These are phyloP conservation scores for Calocybe indica DNA, from an alignment of 768 basidiomycete genomes.

Conservation along the genomic window DNA sequence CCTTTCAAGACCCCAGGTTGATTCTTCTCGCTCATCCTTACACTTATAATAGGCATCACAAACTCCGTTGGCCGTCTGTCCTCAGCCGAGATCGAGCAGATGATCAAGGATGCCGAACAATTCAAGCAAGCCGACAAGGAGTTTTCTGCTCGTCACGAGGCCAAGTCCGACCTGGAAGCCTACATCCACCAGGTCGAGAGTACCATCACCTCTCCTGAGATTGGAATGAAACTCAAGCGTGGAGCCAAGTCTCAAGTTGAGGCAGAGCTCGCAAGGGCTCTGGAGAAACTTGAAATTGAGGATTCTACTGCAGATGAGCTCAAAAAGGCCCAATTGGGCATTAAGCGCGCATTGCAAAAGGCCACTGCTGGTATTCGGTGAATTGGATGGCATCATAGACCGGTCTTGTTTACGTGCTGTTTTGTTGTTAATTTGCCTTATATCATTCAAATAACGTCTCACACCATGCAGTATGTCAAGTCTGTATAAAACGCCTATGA, in stretches of 20 bases:
- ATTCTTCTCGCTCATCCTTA: slow-evolving; percentile 6
- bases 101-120: slow-evolving; percentile 99
- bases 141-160: slow-evolving; percentile 96
- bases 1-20: not conserved
- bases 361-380: slow-evolving; percentile 87
- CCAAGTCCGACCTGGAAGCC: slow-evolving; percentile 95
- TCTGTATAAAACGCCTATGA: not conserved
- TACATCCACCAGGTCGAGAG: slow-evolving; percentile 96
- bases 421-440: slow-evolving; percentile 15
- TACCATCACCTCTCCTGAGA: slow-evolving; percentile 94
- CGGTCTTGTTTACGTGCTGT: slow-evolving; percentile 10
- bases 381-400: slow-evolving; percentile 21
- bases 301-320: slow-evolving; percentile 91
- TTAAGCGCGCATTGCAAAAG: slow-evolving; percentile 98
- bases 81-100: slow-evolving; percentile 96
- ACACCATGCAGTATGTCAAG: not conserved
- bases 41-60: slow-evolving; percentile 65
- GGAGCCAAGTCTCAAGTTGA: slow-evolving; percentile 94
- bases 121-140: slow-evolving; percentile 97
- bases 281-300: slow-evolving; percentile 98
- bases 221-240: slow-evolving; percentile 98
- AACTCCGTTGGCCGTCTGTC: slow-evolving; percentile 99
- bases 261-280: slow-evolving; percentile 93
- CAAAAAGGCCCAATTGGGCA: slow-evolving; percentile 90
- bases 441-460: slow-evolving; percentile 2